Percentiles rank a stretch among this genome's conserved stretches.
phyloP scores from a whole-genome alignment of 352 stramenopile species.

The Globisporangium emineosum region DNA sequence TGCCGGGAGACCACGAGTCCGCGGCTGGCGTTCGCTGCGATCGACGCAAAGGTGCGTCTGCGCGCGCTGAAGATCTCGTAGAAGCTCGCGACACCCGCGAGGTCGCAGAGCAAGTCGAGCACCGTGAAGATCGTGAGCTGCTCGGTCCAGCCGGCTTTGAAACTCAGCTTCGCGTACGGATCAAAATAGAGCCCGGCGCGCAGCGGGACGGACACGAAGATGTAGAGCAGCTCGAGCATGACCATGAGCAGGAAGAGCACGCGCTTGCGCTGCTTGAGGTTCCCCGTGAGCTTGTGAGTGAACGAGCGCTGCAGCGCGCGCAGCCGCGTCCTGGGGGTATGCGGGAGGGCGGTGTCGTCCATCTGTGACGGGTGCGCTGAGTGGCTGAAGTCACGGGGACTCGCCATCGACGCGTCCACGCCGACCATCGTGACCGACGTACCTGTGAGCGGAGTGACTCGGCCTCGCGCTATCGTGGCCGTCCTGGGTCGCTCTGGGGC shows the following conservation, averaged over 20 bases:
- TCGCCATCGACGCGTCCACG: constrained; percentile 11
- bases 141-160: constrained; percentile 32
- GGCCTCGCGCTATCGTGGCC: not conserved
- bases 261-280: constrained; percentile 15
- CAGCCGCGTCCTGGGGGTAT: not conserved
- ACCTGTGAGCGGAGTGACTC: not conserved
- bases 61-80: constrained; percentile 47
- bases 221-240: constrained; percentile 32
- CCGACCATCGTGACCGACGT: constrained; percentile 7
- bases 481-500: not conserved
- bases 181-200: constrained; percentile 43
- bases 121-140: constrained; percentile 47
- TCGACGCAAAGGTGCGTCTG: constrained; percentile 38
- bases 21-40: constrained; percentile 20
- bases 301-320: constrained; percentile 1
- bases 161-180: constrained; percentile 21
- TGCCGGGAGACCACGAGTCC: constrained; percentile 22
- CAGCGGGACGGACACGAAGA: constrained; percentile 38
- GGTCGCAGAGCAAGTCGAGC: constrained; percentile 51
- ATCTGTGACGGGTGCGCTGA: constrained; percentile 4
- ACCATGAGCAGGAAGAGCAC: constrained; percentile 24
- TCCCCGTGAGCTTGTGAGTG: constrained; percentile 2
- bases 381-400: constrained; percentile 16
- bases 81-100: constrained; percentile 37
- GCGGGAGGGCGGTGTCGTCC: not conserved